Base-by-base conservation (phyloP, 768 basidiomycete species). In the Crepidotus variabilis region DNA sequence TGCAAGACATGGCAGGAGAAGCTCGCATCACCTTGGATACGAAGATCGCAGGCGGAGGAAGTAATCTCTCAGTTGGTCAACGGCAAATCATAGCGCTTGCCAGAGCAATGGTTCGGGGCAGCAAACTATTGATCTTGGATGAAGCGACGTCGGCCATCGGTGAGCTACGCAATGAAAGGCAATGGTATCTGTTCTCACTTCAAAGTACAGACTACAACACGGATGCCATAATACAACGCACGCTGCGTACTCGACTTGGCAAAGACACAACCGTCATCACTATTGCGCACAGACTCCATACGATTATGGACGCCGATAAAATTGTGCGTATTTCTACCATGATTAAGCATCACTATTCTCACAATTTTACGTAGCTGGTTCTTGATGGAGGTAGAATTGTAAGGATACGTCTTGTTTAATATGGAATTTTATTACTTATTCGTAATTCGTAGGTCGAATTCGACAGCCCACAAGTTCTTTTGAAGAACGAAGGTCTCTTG, bases 61-160 rank as follows among this genome's bases (percentile, higher is more conserved):
- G 77, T 21, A 92, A 92, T 65, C 82, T 92, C 59, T 88, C 86
- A 1, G 84, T 88, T 46, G 90, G 90, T 22, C 88, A 92, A 63
- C 69, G 88, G 9, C 90, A 92, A 62, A 77, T 87, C 50, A 78
- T 88, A 50, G 85, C 86, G 6, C 74, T 88, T 63, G 85, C 86
- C 4, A 73, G 85, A 33, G 86, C 86, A 1, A 77, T 87, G 57
- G 70, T 87, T 2, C 73, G 83, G n/a, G 73, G 78, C 21, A 86
- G 80, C 65, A 78, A 82, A 47, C 69, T 87, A 20, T 75, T 88
- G 35, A 81, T 88, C 43, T 69, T 87, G 33, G 85, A 85, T 65
- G 86, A 86, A 69, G 77, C 76, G 39, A 81, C 78, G 2, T 78
- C 78, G 50, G 75, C 76, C 0, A 78, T 80, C 53, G 79, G 83